phyloP scores from a whole-genome alignment of 495 filamentous ascomycete genomes.

The Terfezia boudieri region DNA sequence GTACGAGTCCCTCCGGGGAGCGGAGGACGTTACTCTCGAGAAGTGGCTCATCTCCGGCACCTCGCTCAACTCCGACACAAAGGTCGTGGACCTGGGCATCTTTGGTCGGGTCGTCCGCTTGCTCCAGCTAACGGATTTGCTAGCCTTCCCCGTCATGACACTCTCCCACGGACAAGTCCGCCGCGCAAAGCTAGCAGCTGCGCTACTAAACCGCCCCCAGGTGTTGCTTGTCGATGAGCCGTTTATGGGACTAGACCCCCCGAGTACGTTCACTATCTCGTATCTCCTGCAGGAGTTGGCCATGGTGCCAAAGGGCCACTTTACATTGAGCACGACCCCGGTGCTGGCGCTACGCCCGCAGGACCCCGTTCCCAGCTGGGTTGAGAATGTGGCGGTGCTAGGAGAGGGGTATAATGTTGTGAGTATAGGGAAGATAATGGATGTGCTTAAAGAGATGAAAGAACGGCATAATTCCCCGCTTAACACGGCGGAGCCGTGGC shows the following conservation, averaged over 20 bases:
- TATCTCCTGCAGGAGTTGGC: constrained; percentile 37
- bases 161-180: constrained; percentile 84
- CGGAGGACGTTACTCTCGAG: constrained; percentile 60
- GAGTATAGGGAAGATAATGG: constrained; percentile 23
- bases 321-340: constrained; percentile 31
- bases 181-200: constrained; percentile 67
- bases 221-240: constrained; percentile 78
- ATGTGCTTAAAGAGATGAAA: constrained; percentile 25
- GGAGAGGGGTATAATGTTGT: constrained; percentile 29
- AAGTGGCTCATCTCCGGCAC: constrained; percentile 62
- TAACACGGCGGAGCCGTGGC: background rate
- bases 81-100: background rate
- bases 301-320: constrained; percentile 21
- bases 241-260: constrained; percentile 90
- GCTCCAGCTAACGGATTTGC: constrained; percentile 38
- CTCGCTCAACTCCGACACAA: constrained; percentile 33
- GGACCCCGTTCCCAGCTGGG: constrained; percentile 68
- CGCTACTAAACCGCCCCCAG: constrained; percentile 54
- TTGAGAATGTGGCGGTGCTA: constrained; percentile 37
- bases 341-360: constrained; percentile 62
- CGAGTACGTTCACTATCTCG: constrained; percentile 45
- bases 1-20: constrained; percentile 77
- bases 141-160: constrained; percentile 62
- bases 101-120: constrained; percentile 22
- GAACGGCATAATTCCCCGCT: constrained; percentile 20